Evolutionary conservation across 306 rosid genomes (phyloP).

Genomic region (Spatholobus suberectus): DNA sequence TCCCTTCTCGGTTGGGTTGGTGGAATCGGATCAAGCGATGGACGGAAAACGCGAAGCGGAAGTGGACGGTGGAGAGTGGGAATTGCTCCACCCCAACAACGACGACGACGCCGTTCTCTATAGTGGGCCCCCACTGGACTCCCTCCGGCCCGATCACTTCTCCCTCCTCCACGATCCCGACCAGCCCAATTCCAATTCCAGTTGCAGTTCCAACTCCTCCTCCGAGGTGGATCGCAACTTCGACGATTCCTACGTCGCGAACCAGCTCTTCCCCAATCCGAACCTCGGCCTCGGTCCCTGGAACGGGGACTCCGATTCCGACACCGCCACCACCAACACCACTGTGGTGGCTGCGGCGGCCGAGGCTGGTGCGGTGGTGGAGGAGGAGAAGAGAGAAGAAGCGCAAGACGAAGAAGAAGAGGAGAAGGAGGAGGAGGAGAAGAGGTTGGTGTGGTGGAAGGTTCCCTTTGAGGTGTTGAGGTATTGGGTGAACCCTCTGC

Average conservation of each 20-base stretch:
- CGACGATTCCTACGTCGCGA: slow-evolving; percentile 45
- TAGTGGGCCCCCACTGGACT: not conserved
- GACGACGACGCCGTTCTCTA: not conserved
- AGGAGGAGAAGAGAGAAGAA: not conserved
- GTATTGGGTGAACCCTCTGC: slow-evolving; percentile 73
- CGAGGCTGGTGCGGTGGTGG: not conserved
- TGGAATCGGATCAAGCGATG: not conserved
- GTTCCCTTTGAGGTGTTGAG: slow-evolving; percentile 82
- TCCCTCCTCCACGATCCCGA: not conserved
- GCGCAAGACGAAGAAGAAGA: not conserved
- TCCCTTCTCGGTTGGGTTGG: not conserved
- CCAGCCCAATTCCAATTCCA: not conserved
- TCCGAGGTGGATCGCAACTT: slow-evolving; percentile 46
- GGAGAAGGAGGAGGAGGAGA: slow-evolving; percentile 5
- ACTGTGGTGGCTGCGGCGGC: not conserved
- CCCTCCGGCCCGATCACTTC: slow-evolving; percentile 43
- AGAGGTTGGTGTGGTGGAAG: slow-evolving; percentile 81
- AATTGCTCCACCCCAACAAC: slow-evolving; percentile 19
- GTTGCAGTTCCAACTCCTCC: slow-evolving; percentile 22
- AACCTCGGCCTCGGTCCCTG: not conserved
- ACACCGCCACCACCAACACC: not conserved
- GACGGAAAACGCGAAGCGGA: not conserved
- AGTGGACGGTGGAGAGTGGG: slow-evolving; percentile 34
- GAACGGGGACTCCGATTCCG: slow-evolving; percentile 37
- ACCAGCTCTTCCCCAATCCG: slow-evolving; percentile 35